These are phyloP conservation scores for Haplosporangium sp. DNA, from an alignment of 371 early-diverging fungal species.

Conservation along the genomic window DNA sequence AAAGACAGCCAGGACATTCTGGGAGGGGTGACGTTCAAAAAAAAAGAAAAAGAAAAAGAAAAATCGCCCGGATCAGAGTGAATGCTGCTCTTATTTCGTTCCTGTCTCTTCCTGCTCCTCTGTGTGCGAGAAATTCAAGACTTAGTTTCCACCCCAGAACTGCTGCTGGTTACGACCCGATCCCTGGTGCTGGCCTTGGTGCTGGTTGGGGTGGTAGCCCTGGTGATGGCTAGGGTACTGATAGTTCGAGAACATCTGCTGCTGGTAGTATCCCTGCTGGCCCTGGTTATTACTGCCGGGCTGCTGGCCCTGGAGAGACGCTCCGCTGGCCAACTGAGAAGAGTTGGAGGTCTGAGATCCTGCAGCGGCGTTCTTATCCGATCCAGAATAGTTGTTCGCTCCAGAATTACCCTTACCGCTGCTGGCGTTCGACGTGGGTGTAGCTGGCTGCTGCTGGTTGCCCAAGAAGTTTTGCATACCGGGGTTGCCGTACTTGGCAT, in stretches of 20 bases:
- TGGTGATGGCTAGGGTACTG: conserved; percentile 52
- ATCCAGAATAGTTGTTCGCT: conserved; percentile 26
- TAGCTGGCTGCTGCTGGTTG: conserved; percentile 28
- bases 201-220: conserved; percentile 46
- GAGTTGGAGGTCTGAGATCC: conserved; percentile 23
- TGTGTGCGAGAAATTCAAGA: no score
- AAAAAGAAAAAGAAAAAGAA: no score
- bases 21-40: no score
- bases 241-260: conserved; percentile 54
- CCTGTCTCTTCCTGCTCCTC: conserved; percentile 62
- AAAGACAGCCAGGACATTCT: neutral
- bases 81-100: neutral
- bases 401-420: conserved; percentile 25
- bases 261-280: conserved; percentile 52
- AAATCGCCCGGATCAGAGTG: neutral
- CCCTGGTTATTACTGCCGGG: conserved; percentile 33
- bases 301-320: conserved; percentile 60
- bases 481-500: conserved; percentile 43
- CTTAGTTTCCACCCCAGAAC: conserved; percentile 50
- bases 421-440: conserved; percentile 26
- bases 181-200: conserved; percentile 54
- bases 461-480: conserved; percentile 48
- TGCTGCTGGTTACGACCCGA: conserved; percentile 47
- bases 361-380: conserved; percentile 25
- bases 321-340: conserved; percentile 58